Evolutionary conservation across 2,329 filamentous ascomycete species (phyloP).

Genomic region (Fusarium circinatum): DNA sequence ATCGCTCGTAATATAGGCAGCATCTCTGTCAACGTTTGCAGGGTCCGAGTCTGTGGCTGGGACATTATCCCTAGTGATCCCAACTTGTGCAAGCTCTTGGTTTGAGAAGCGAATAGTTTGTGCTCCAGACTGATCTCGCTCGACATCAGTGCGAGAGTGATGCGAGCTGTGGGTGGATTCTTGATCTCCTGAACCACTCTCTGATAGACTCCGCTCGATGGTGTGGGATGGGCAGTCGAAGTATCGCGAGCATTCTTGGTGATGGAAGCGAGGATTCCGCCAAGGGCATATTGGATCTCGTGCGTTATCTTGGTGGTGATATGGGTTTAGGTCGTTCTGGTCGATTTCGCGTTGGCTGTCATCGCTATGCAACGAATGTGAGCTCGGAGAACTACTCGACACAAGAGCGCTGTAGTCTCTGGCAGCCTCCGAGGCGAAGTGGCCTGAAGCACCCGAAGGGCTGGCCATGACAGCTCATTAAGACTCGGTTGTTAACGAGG

Average conservation of each 20-base stretch:
- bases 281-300: conserved; percentile 49
- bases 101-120: conserved; percentile 24
- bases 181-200: conserved; percentile 38
- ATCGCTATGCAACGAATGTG: conserved; percentile 55
- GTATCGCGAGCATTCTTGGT: conserved; percentile 58
- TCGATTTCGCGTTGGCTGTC: conserved; percentile 22
- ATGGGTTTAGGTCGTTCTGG: background rate
- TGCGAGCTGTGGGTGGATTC: conserved; percentile 25
- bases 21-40: conserved; percentile 2
- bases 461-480: conserved; percentile 45
- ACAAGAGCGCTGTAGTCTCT: conserved; percentile 24
- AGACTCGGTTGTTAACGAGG: conserved; percentile 10
- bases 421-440: conserved; percentile 29
- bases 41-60: background rate
- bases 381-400: conserved; percentile 40
- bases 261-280: conserved; percentile 51
- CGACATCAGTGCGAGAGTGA: conserved; percentile 7
- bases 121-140: conserved; percentile 8
- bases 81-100: conserved; percentile 26
- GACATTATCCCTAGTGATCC: background rate
- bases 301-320: background rate
- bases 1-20: background rate
- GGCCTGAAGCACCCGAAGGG: conserved; percentile 34
- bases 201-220: conserved; percentile 51
- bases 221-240: conserved; percentile 61